These are phyloP conservation scores for Coemansia sp. DNA, from an alignment of 192 early-diverging fungal genomes.

Conservation along the genomic window DNA sequence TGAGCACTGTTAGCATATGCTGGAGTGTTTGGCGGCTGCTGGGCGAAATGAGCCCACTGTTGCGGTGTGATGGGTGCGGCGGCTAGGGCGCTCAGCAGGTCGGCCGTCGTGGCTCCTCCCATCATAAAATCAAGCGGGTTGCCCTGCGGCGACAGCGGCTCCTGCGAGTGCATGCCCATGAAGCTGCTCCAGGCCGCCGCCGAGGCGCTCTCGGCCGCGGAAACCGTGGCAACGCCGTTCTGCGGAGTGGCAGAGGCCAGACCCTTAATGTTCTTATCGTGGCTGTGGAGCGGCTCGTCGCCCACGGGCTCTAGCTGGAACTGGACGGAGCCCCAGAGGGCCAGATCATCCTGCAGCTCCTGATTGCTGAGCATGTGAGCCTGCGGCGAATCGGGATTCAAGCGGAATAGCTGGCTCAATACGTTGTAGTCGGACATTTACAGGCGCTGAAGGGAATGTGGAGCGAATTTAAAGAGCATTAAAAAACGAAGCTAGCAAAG, in stretches of 20 bases:
- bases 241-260: not conserved
- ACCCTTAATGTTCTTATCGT: conserved; percentile 5
- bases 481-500: not conserved
- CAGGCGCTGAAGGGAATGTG: not conserved
- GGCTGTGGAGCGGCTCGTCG: conserved; percentile 18
- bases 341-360: conserved; percentile 67
- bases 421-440: conserved; percentile 52
- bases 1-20: conserved; percentile 21
- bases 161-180: not conserved
- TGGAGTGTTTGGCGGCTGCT: conserved; percentile 23
- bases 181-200: conserved; percentile 9
- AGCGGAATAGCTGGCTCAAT: conserved; percentile 51
- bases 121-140: conserved; percentile 45
- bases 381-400: conserved; percentile 60
- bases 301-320: conserved; percentile 63
- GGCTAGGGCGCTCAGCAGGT: conserved; percentile 36
- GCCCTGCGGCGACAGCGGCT: conserved; percentile 9
- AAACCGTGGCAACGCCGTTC: not conserved
- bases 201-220: conserved; percentile 3
- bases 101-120: conserved; percentile 21
- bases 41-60: conserved; percentile 17
- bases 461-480: not conserved
- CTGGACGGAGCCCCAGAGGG: conserved; percentile 71
- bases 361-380: conserved; percentile 60
- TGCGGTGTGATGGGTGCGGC: conserved; percentile 7